Evolutionary conservation across 495 filamentous ascomycete genomes (phyloP).

Genomic region (Aspergillus coremiiformis): DNA sequence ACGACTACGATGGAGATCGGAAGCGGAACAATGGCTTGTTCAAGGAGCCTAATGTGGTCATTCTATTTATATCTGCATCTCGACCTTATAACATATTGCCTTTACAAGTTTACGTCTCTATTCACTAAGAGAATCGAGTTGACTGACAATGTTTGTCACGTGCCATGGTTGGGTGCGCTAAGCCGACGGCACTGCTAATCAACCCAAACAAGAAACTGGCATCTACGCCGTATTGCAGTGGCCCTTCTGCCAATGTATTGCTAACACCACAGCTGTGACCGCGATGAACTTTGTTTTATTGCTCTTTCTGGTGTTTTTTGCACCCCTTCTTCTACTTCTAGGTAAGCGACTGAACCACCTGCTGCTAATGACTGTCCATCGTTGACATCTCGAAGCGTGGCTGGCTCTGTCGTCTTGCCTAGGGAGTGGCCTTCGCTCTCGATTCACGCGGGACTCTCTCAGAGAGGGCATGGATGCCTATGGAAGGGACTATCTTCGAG

Average conservation of each 20-base stretch:
- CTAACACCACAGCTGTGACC: background rate
- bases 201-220: background rate
- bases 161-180: conserved; percentile 9
- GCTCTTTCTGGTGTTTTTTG: conserved; percentile 43
- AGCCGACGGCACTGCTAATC: background rate
- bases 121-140: too few species aligned
- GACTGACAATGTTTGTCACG: background rate
- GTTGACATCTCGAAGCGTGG: conserved; percentile 38
- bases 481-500: conserved; percentile 48
- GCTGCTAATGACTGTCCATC: background rate
- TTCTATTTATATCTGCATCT: background rate
- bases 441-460: conserved; percentile 27
- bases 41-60: background rate
- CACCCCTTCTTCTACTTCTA: conserved; percentile 40
- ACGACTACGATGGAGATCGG: background rate
- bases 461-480: conserved; percentile 39
- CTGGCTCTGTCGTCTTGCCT: conserved; percentile 54
- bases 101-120: too few species aligned
- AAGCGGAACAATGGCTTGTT: background rate
- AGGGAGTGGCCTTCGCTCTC: conserved; percentile 45
- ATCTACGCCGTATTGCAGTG: too few species aligned
- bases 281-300: conserved; percentile 45
- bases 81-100: too few species aligned
- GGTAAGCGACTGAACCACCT: conserved; percentile 29
- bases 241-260: background rate